Evolutionary conservation across 352 stramenopile genomes (phyloP).

Genomic region (Globisporangium acanthophoron): DNA sequence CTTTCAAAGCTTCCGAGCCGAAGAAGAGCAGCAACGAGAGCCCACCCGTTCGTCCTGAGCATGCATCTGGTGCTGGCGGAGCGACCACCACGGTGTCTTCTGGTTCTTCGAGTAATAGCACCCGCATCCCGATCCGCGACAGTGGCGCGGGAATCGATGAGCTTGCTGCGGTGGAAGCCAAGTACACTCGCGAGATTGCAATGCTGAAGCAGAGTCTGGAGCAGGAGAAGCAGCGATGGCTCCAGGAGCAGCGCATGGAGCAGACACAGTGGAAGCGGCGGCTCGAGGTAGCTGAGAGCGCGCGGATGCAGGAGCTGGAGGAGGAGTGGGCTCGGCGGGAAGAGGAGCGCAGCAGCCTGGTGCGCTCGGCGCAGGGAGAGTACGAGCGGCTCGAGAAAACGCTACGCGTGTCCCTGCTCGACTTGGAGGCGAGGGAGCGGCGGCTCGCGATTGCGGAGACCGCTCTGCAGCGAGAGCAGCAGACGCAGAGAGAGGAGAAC

Average conservation of each 20-base stretch:
- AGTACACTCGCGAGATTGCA: slow-evolving; percentile 12
- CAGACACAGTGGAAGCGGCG: slow-evolving; percentile 52
- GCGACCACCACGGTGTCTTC: neutral
- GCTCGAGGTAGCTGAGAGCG: slow-evolving; percentile 48
- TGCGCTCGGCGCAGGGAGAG: slow-evolving; percentile 49
- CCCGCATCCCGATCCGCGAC: neutral
- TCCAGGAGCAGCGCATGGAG: slow-evolving; percentile 40
- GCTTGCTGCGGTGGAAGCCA: neutral
- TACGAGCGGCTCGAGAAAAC: slow-evolving; percentile 67
- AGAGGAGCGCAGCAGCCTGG: slow-evolving; percentile 56
- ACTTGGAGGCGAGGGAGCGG: slow-evolving; percentile 58
- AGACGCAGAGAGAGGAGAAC: slow-evolving; percentile 46
- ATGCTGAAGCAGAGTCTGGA: slow-evolving; percentile 28
- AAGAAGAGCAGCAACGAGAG: neutral
- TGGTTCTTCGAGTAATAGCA: neutral
- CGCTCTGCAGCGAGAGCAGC: slow-evolving; percentile 50
- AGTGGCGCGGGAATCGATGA: neutral
- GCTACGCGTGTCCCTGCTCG: slow-evolving; percentile 42
- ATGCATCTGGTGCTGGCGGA: neutral
- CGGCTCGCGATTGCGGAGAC: slow-evolving; percentile 46
- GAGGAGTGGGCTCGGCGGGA: slow-evolving; percentile 74
- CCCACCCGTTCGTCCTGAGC: neutral
- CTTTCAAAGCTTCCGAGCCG: neutral
- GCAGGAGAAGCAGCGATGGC: slow-evolving; percentile 30
- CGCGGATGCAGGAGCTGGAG: slow-evolving; percentile 70